A percentile compares a stretch with the other conserved stretches of the same genome.
These are phyloP conservation scores for Magnolia changhungtana DNA, from an alignment of 164 flowering plant genomes.

Conservation along the genomic window DNA sequence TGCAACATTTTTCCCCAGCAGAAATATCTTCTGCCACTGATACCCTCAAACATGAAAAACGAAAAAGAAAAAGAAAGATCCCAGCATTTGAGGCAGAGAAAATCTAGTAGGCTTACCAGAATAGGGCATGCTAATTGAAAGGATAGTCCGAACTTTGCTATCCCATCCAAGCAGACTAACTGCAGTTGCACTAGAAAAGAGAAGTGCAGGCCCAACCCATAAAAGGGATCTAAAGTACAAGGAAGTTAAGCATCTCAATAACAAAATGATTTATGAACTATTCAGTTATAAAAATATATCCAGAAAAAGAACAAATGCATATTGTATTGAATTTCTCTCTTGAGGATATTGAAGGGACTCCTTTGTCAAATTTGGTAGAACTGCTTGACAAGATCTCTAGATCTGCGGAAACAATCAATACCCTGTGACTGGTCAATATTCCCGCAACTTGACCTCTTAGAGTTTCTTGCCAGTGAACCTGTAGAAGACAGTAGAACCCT, in stretches of 20 bases:
- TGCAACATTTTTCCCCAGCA: background rate
- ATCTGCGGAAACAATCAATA: slow-evolving; percentile 83
- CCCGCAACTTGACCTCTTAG: slow-evolving; percentile 95
- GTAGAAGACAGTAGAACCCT: slow-evolving; percentile 11
- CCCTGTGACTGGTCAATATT: slow-evolving; percentile 80
- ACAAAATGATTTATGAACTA: background rate
- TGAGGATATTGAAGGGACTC: slow-evolving; percentile 98
- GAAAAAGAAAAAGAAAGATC: background rate
- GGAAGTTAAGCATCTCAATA: slow-evolving; percentile 43
- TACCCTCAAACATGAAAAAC: background rate
- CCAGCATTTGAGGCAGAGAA: background rate
- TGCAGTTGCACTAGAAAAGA: slow-evolving; percentile 85
- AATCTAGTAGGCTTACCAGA: slow-evolving; percentile 44
- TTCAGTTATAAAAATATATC: background rate
- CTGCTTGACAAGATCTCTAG: slow-evolving; percentile 75
- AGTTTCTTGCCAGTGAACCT: slow-evolving; percentile 99
- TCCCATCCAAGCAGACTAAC: slow-evolving; percentile 96
- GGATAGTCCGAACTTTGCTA: slow-evolving; percentile 84
- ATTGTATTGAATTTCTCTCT: background rate
- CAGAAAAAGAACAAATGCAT: background rate
- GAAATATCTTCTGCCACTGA: background rate
- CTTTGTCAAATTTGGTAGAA: slow-evolving; percentile 78
- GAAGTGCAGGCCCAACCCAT: slow-evolving; percentile 99
- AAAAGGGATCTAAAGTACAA: slow-evolving; percentile 90
- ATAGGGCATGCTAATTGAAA: slow-evolving; percentile 78